phyloP scores from a whole-genome alignment of 2,329 filamentous ascomycete species.

The Phyllosticta citrichinensis region DNA sequence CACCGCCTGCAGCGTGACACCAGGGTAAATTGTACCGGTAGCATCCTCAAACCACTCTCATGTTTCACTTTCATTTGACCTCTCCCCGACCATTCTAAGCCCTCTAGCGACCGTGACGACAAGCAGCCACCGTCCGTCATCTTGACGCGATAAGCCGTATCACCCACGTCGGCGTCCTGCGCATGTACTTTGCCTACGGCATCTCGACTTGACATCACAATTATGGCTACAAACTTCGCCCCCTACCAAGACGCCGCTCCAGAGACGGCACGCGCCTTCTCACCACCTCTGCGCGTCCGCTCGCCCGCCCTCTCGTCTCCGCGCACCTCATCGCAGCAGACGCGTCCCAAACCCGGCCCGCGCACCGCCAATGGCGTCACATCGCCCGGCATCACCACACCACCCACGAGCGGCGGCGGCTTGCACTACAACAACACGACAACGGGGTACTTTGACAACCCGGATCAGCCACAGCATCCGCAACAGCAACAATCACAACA shows the following conservation, averaged over 20 bases:
- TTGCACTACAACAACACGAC: slow-evolving; percentile 26
- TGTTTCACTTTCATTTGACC: not conserved
- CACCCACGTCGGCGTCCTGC: not conserved
- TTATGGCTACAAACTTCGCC: slow-evolving; percentile 55
- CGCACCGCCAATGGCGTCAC: slow-evolving; percentile 18
- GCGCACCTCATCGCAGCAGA: slow-evolving; percentile 37
- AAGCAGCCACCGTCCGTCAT: not conserved
- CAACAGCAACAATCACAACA: not conserved
- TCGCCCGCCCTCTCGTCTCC: slow-evolving; percentile 34
- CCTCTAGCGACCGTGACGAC: not conserved
- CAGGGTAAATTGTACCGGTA: not conserved
- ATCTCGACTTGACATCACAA: not conserved
- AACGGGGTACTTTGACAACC: slow-evolving; percentile 20
- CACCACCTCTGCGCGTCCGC: slow-evolving; percentile 46
- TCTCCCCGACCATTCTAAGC: not conserved
- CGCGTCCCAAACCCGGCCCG: slow-evolving; percentile 19
- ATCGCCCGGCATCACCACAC: slow-evolving; percentile 12
- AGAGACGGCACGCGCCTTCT: slow-evolving; percentile 71
- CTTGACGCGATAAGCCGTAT: not conserved
- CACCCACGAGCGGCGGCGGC: not conserved
- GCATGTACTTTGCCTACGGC: not conserved
- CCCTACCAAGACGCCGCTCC: slow-evolving; percentile 92
- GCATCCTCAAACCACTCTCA: not conserved
- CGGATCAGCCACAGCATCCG: not conserved
- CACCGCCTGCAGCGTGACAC: slow-evolving; percentile 4